Evolutionary conservation across 1,139 yeast genomes (phyloP).

Genomic region (Blastobotrys aristatus): DNA sequence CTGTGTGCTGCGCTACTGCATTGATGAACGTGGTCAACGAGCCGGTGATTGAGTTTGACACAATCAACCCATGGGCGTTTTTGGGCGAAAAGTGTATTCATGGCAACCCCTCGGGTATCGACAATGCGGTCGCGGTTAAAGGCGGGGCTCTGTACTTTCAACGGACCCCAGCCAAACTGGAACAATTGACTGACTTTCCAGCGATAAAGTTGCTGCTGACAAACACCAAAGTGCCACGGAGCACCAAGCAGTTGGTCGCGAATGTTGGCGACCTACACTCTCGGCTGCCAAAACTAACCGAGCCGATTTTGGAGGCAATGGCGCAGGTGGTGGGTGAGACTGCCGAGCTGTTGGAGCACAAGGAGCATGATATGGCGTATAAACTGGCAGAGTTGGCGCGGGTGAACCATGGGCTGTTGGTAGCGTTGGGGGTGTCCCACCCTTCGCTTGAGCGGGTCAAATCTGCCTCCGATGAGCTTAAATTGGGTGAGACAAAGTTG

Average conservation of each 20-base stretch:
- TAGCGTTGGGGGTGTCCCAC: conserved; percentile 87
- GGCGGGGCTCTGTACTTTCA: conserved; percentile 96
- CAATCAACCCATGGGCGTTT: conserved; percentile 82
- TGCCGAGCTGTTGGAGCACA: conserved; percentile 35
- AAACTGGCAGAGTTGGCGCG: conserved; percentile 60
- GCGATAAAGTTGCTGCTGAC: conserved; percentile 69
- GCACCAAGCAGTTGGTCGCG: conserved; percentile 79
- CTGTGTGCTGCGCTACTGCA: conserved; percentile 81
- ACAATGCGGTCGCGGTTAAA: conserved; percentile 89
- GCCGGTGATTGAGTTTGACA: conserved; percentile 36
- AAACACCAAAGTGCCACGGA: conserved; percentile 79
- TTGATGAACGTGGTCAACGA: conserved; percentile 39
- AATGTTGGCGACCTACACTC: conserved; percentile 58
- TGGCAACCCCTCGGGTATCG: conserved; percentile 97
- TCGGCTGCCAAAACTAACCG: conserved; percentile 50
- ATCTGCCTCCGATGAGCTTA: conserved; percentile 52
- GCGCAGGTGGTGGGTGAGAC: conserved; percentile 56
- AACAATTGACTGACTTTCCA: conserved; percentile 45
- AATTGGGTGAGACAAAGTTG: conserved; percentile 81
- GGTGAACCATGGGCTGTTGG: conserved; percentile 83
- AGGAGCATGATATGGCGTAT: not conserved
- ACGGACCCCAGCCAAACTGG: conserved; percentile 39
- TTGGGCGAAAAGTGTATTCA: conserved; percentile 94
- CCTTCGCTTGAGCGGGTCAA: conserved; percentile 75
- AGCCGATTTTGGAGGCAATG: conserved; percentile 52